These are phyloP conservation scores for Pyronema omphalodes DNA, from an alignment of 495 filamentous ascomycete species.

Conservation along the genomic window DNA sequence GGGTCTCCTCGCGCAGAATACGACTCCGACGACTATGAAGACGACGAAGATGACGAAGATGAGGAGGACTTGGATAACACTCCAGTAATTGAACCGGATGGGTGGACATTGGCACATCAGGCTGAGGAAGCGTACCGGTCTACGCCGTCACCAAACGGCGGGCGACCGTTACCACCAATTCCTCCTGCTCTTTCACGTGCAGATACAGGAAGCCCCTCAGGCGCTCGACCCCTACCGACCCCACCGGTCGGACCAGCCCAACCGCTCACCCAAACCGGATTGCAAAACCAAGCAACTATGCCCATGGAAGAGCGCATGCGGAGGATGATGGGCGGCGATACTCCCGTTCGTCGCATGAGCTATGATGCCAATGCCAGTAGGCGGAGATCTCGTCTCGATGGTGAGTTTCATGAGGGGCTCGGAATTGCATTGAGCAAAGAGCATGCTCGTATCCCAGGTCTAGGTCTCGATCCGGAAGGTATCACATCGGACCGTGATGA, in stretches of 20 bases:
- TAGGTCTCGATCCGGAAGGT: constrained; percentile 28
- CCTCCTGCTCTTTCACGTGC: constrained; percentile 26
- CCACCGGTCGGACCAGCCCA: constrained; percentile 22
- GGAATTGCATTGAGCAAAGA: constrained; percentile 30
- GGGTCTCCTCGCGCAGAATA: constrained; percentile 82
- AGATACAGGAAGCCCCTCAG: constrained; percentile 31
- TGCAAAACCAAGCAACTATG: constrained; percentile 26
- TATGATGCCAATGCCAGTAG: background rate
- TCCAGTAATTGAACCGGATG: constrained; percentile 85
- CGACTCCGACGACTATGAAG: constrained; percentile 54
- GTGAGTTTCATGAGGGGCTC: constrained; percentile 17
- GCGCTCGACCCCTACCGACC: constrained; percentile 25
- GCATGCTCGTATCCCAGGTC: constrained; percentile 17
- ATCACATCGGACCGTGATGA: constrained; percentile 33
- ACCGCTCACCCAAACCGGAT: constrained; percentile 25
- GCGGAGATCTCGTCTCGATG: background rate
- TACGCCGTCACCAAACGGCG: constrained; percentile 20
- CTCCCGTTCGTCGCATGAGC: background rate
- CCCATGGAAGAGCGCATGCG: constrained; percentile 23
- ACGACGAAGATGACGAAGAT: constrained; percentile 40
- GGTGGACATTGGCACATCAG: constrained; percentile 63
- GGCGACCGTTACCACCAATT: constrained; percentile 21
- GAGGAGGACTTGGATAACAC: constrained; percentile 92
- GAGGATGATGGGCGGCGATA: constrained; percentile 1
- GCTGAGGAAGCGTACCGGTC: constrained; percentile 48